A percentile compares a stretch with the other conserved stretches of the same genome.
Conservation (phyloP, 2,329 filamentous ascomycete species). For the Xylariaceae sp. region DNA sequence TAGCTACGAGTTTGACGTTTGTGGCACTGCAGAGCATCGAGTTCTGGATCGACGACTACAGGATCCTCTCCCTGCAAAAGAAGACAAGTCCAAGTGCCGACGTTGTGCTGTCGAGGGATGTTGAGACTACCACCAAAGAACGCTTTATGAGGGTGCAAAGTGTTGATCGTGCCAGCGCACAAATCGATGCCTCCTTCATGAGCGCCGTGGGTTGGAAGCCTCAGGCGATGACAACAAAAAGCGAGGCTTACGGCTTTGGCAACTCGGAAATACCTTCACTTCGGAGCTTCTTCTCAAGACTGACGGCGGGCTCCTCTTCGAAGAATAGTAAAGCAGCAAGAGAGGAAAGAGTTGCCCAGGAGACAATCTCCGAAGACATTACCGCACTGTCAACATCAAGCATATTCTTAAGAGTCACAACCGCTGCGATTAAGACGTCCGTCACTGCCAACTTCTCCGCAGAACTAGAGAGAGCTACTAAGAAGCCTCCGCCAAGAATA, state of each 20-base stretch:
- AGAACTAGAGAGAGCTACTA: constrained; percentile 92
- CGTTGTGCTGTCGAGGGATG: constrained; percentile 73
- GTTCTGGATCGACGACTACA: constrained; percentile 87
- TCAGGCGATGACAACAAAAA: constrained; percentile 47
- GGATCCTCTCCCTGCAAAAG: constrained; percentile 77
- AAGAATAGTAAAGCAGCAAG: constrained; percentile 59
- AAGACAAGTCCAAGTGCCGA: constrained; percentile 78
- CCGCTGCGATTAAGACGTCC: constrained; percentile 77
- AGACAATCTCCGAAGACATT: constrained; percentile 69
- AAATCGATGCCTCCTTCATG: constrained; percentile 91
- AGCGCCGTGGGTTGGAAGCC: constrained; percentile 85
- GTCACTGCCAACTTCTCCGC: constrained; percentile 73
- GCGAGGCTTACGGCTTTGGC: constrained; percentile 53
- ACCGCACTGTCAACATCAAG: constrained; percentile 71
- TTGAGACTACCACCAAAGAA: constrained; percentile 82
- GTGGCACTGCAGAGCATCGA: constrained; percentile 87
- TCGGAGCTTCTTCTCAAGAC: constrained; percentile 76
- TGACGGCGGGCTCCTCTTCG: constrained; percentile 60
- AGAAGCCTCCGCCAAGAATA: constrained; percentile 89
- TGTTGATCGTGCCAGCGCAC: constrained; percentile 84
- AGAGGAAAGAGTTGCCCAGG: constrained; percentile 66
- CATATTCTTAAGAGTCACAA: constrained; percentile 87
- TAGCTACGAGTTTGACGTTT: constrained; percentile 94
- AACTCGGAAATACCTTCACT: constrained; percentile 63
- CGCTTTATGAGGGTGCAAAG: constrained; percentile 82